Evolutionary conservation across 2,329 filamentous ascomycete species (phyloP), one percentile per base, ranked within the genome.

Genomic region (Leptographium radiaticola): DNA sequence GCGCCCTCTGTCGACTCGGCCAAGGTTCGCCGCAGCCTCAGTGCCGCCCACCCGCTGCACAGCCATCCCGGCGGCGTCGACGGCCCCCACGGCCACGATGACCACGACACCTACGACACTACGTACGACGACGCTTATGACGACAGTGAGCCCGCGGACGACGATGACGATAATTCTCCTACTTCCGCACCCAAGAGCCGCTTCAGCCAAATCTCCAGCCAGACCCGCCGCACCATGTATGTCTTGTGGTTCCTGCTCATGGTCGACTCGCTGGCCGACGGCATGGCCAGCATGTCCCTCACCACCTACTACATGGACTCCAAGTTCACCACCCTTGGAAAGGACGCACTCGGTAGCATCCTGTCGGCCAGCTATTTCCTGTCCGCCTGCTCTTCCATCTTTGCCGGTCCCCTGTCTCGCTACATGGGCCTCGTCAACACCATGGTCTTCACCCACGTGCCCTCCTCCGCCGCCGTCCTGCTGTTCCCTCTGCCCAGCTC

Each of bases 241-340:
- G 78, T 79, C 51, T 68, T 86, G 4, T 85, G 81, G 79, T 75
- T 83, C 55, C 72, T 86, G 9, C 71, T 86, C 11, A 74, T 76
- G 25, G 69, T 85, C 30, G 83, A 86, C 65, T 81, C 79, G 2
- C 69, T 84, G 11, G 79, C 81, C 15, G 81, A 84, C 59, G 81
- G 81, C 30, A 84, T 85, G 78, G 74, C 76, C n/a, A 72, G 70
- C 4, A 75, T 77, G 59, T 71, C 76, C 1, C 59, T 81, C 34
- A 82, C 78, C 0, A 77, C 73, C 12, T 82, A 81, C 62, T 82
- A 75, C 64, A 68, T 81, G 52, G 75, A 80, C 57, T 61, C 66
- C 47, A 81, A 78, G 55, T 82, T 81, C 18, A 11, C 34, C 59
- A 66, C 75, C 52, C 66, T 77, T 0, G 59, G 70, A 34, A 80